Base-by-base conservation (phyloP, 2,329 filamentous ascomycete species). In the Sporothrix protearum region DNA sequence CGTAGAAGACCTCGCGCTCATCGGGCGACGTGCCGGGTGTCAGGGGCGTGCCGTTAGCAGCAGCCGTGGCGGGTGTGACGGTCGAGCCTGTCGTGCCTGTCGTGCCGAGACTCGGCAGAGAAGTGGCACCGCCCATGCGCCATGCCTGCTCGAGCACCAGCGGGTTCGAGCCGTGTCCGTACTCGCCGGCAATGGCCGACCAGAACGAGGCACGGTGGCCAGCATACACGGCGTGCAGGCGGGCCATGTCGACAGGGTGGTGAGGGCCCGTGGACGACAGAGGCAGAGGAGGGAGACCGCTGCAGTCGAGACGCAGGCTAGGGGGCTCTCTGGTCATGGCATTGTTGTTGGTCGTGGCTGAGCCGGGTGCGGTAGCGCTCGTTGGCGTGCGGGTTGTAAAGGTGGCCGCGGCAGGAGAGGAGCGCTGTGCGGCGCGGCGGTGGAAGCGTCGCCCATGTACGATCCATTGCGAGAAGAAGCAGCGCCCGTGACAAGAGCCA, bases 151-250 rank as follows among this genome's bases (percentile, higher is more conserved):
- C 91, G 25, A 93, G 83, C 45, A 88, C 83, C 16, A 85, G 83
- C 1, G 91, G 87, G 66, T 87, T 89, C 1, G 85, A 84, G 45
- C 88, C 86, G 16, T 82, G 80, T 69, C 91, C 91, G 77, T 94
- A 94, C 76, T 93, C 91, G 33, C 87, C 83, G 39, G 91, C 91
- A 47, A 95, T 86, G 64, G 87, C 85, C 45, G 86, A 84, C 92
- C 92, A 95, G 82, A 95, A 94, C 9, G 87, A 86, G 68, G 85
- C 83, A 57, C 91, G 88, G 80, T 93, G 91, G 8, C 86, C 83
- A 69, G 89, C 86, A 80, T 94, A 94, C 75, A 94, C 87, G 73
- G 86, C 84, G 64, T 88, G 86, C 30, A 95, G 88, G 64, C 91
- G 89, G 36, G 85, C 82, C 76, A 89, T 85, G 79, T 92, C 89